Base-by-base conservation (phyloP, 169 alveolate species). In the Plasmodium chabaudi region DNA sequence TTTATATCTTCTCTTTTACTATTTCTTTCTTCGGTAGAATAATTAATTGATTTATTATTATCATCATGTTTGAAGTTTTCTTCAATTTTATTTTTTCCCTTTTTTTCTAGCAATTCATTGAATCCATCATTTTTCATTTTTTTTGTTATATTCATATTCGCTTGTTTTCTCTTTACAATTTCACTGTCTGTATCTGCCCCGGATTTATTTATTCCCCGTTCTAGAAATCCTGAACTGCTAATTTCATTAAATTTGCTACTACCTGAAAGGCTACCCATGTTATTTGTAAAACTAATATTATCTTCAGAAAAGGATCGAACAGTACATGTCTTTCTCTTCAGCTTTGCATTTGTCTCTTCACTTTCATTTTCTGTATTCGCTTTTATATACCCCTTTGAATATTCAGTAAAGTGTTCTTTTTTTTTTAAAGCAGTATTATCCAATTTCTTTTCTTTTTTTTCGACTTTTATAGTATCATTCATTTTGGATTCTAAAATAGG, bases 281-380 rank as follows among this genome's bases (percentile, higher is more conserved):
- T 27, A 27, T 68, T 46, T 21, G 51, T 19, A 51, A 71, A 71
- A 42, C 21, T 71, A 19, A 71, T 71, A 27, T 53, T 71, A 17
- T 71, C 53, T 9, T 71, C 84, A 9, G 44, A 71, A 42, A 27
- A 12, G 25, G 57, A 51, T 15, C 59, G 61, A 13, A 39, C n/a
- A 19, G 55, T 27, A 71, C 51, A 19, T 71, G 56, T 71, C 12
- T 42, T 71, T 5, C 42, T 0, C 42, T 34, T 34, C 42, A 34
- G 4, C 42, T 34, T 34, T 34, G 42, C 42, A 34, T 34, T 34
- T 13, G 55, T 23, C 51, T 71, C 42, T 23, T 71, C 84, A 25
- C 49, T 71, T 17, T 53, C 59, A n/a, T 53, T 39, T 49, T 71
- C 55, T 53, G 4, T 71, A 42, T 21, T 39, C 44, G 53, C 49